Percentiles rank a stretch among this genome's conserved stretches.
These are phyloP conservation scores for Ceratocystis smalleyi DNA, from an alignment of 2,329 filamentous ascomycete species.

Conservation along the genomic window DNA sequence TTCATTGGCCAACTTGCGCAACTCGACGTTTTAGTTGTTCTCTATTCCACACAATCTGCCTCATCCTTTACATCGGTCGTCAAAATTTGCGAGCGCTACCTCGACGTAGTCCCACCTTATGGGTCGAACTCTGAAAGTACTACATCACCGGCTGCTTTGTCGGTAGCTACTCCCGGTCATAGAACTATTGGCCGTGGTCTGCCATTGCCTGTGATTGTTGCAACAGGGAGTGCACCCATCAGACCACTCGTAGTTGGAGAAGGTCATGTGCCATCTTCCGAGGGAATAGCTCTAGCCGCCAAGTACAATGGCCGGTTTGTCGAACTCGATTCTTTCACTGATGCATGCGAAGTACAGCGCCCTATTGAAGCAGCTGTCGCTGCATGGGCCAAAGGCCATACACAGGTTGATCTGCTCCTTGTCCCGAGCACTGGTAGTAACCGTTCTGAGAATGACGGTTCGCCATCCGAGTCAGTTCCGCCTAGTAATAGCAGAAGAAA, in stretches of 20 bases:
- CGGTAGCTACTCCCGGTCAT: background rate
- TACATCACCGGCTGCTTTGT: background rate
- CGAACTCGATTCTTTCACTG: conserved; percentile 4
- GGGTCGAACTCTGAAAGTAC: background rate
- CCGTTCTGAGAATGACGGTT: conserved; percentile 8
- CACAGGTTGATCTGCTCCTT: conserved; percentile 11
- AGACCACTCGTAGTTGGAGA: conserved; percentile 4
- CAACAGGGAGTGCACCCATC: conserved; percentile 1
- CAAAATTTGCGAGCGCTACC: conserved; percentile 12
- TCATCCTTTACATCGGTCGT: conserved; percentile 11
- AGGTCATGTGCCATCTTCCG: background rate
- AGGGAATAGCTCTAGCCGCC: conserved; percentile 6
- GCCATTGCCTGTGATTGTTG: conserved; percentile 12
- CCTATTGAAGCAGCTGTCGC: conserved; percentile 14
- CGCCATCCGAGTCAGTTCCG: background rate
- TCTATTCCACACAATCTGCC: conserved; percentile 10
- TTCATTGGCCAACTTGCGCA: conserved; percentile 14
- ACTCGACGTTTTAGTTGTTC: conserved; percentile 14
- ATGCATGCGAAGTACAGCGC: background rate
- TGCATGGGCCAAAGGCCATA: conserved; percentile 13
- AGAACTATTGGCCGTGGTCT: background rate
- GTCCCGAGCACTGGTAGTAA: background rate
- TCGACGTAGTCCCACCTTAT: background rate
- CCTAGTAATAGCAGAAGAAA: background rate
- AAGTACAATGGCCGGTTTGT: conserved; percentile 16